A percentile compares a stretch with the other conserved stretches of the same genome.
Evolutionary conservation across 768 basidiomycete genomes (phyloP).

Genomic region (Gymnopilus dilepis): DNA sequence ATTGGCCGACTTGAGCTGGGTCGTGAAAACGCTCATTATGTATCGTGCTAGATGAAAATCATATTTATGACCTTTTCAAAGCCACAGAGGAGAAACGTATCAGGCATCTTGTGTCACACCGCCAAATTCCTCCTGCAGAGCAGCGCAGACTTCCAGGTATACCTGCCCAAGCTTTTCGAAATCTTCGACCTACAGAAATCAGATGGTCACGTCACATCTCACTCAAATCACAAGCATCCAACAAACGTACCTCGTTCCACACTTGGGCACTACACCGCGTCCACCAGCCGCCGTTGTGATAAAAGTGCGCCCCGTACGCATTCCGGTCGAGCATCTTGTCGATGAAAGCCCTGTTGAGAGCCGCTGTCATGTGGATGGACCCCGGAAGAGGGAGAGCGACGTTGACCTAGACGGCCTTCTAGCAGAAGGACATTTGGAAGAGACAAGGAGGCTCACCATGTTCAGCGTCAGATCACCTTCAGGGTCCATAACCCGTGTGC

Average conservation of each 20-base stretch:
- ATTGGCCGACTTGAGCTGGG: neutral
- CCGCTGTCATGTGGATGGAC: conserved; percentile 26
- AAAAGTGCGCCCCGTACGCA: conserved; percentile 38
- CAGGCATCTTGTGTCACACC: neutral
- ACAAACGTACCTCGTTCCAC: conserved; percentile 50
- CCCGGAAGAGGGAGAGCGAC: conserved; percentile 46
- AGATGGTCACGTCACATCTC: too few species aligned
- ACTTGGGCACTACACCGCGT: conserved; percentile 52
- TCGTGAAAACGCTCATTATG: neutral
- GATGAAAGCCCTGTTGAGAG: conserved; percentile 34
- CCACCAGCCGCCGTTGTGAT: conserved; percentile 51
- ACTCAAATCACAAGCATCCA: too few species aligned
- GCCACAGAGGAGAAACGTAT: too few species aligned
- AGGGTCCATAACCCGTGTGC: conserved; percentile 69
- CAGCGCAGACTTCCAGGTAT: conserved; percentile 41
- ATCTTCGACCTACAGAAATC: conserved; percentile 39
- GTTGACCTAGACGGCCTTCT: conserved; percentile 37
- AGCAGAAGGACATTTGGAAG: neutral
- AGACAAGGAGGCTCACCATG: conserved; percentile 61
- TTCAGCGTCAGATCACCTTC: conserved; percentile 66
- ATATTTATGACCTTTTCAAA: too few species aligned
- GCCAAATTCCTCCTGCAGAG: conserved; percentile 34
- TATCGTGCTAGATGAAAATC: too few species aligned
- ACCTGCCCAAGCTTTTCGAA: conserved; percentile 46
- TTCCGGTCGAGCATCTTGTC: conserved; percentile 37